phyloP scores from a whole-genome alignment of 306 rosid genomes.

The Lathyrus sativus region DNA sequence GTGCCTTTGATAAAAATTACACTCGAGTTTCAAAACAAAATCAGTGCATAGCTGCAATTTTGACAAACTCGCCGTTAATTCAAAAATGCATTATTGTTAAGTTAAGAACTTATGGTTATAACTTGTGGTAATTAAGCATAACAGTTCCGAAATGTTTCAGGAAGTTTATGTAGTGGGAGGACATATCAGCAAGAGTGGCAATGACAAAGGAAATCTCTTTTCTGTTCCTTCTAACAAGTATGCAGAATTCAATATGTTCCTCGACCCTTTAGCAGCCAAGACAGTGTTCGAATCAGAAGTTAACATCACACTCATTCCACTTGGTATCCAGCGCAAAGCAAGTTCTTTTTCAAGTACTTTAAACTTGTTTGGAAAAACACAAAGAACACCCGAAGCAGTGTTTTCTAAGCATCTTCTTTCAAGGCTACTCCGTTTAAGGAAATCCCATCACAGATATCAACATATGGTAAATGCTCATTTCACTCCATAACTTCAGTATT shows the following conservation, averaged over 20 bases:
- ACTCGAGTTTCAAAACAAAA: too few species aligned
- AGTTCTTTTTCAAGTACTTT: constrained; percentile 53
- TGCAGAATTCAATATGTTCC: constrained; percentile 88
- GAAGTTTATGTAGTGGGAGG: constrained; percentile 84
- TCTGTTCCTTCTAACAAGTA: constrained; percentile 66
- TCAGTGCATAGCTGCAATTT: too few species aligned
- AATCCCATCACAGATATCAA: constrained; percentile 55
- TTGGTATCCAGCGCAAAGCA: constrained; percentile 56
- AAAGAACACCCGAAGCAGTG: constrained; percentile 63
- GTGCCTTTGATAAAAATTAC: too few species aligned
- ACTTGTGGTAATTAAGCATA: constrained; percentile 11
- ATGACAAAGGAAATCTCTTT: constrained; percentile 76
- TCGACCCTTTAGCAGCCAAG: constrained; percentile 86
- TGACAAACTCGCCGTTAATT: too few species aligned
- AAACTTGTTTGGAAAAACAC: constrained; percentile 22
- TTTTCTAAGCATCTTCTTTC: constrained; percentile 52
- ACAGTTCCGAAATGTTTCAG: constrained; percentile 47
- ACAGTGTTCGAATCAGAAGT: constrained; percentile 59
- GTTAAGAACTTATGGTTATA: constrained; percentile 5
- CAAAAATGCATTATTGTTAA: neutral
- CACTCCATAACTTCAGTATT: too few species aligned
- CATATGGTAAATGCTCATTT: constrained; percentile 62
- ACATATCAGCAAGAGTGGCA: constrained; percentile 47
- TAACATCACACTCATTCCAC: constrained; percentile 75
- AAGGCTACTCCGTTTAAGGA: constrained; percentile 57